These are phyloP conservation scores for Cladosporium austrohemisphaericum DNA, from an alignment of 2,329 filamentous ascomycete genomes.

Conservation along the genomic window DNA sequence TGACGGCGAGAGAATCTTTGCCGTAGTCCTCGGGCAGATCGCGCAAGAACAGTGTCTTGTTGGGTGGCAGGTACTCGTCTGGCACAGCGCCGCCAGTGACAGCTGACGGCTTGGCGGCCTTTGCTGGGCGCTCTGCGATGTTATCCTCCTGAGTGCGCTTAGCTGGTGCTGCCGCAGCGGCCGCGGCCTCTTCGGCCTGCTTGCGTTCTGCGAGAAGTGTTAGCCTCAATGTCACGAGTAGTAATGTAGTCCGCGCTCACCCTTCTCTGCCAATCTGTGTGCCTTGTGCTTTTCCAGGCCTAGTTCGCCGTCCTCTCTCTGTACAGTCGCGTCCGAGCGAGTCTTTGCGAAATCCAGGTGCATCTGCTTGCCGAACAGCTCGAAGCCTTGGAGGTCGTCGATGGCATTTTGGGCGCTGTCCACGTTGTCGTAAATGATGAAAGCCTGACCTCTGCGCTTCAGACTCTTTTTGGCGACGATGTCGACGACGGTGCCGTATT, in stretches of 20 bases:
- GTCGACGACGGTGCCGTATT: constrained; percentile 82
- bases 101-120: constrained; percentile 66
- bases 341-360: constrained; percentile 76
- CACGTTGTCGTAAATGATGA: constrained; percentile 82
- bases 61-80: constrained; percentile 96
- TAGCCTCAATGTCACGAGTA: neutral
- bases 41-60: constrained; percentile 93
- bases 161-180: constrained; percentile 56
- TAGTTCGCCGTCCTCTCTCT: constrained; percentile 67
- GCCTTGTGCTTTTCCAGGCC: constrained; percentile 85
- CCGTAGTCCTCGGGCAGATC: constrained; percentile 85
- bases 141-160: constrained; percentile 55
- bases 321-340: constrained; percentile 81
- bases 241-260: constrained; percentile 33
- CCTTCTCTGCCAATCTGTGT: constrained; percentile 81
- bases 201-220: constrained; percentile 57
- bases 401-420: constrained; percentile 77
- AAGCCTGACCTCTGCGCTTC: constrained; percentile 91
- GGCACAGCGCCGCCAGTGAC: constrained; percentile 70
- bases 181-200: constrained; percentile 70
- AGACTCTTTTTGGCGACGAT: constrained; percentile 85
- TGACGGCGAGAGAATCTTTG: constrained; percentile 69
- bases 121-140: constrained; percentile 56
- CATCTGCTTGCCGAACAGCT: constrained; percentile 90
- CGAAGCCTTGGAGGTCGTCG: constrained; percentile 87